A percentile compares a stretch with the other conserved stretches of the same genome.
Conservation (phyloP, 2,329 filamentous ascomycete genomes). For the Didymellaceae sp. region DNA sequence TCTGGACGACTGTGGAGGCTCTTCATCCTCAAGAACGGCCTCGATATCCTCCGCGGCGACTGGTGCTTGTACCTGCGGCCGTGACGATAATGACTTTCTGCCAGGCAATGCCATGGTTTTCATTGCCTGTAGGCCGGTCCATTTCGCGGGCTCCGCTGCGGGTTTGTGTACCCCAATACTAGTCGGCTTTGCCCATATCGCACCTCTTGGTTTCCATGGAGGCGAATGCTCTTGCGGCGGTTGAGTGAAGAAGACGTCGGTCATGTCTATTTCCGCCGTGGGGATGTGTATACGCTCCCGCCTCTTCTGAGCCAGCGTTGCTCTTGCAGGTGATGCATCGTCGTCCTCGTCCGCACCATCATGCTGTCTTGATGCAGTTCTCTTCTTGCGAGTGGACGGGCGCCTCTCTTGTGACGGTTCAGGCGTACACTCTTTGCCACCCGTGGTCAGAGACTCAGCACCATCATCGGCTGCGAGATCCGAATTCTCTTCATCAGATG, state of each 20-base stretch:
- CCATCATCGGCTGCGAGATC: slow-evolving; percentile 15
- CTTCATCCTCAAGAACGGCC: slow-evolving; percentile 21
- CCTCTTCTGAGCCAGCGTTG: slow-evolving; percentile 41
- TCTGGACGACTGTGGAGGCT: slow-evolving; percentile 20
- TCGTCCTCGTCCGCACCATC: slow-evolving; percentile 19
- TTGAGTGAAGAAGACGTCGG: slow-evolving; percentile 53
- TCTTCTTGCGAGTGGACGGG: slow-evolving; percentile 23
- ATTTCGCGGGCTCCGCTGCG: slow-evolving; percentile 19
- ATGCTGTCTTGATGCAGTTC: slow-evolving; percentile 16
- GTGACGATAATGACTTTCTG: slow-evolving; percentile 35
- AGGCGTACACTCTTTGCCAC: slow-evolving; percentile 18
- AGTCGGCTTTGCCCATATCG: slow-evolving; percentile 55
- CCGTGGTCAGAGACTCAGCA: slow-evolving; percentile 16
- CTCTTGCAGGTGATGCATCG: slow-evolving; percentile 29
- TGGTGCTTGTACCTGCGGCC: slow-evolving; percentile 26
- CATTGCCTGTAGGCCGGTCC: slow-evolving; percentile 25
- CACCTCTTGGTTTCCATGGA: slow-evolving; percentile 54
- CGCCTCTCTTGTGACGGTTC: slow-evolving; percentile 10
- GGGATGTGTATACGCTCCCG: slow-evolving; percentile 55
- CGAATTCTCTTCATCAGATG: slow-evolving; percentile 34
- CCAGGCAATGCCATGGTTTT: slow-evolving; percentile 36
- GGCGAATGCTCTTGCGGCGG: slow-evolving; percentile 51
- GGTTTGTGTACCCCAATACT: slow-evolving; percentile 37
- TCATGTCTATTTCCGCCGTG: slow-evolving; percentile 48
- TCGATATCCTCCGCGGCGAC: slow-evolving; percentile 16